Evolutionary conservation across 2,329 filamentous ascomycete genomes (phyloP).

Genomic region (Diaporthe sp.): DNA sequence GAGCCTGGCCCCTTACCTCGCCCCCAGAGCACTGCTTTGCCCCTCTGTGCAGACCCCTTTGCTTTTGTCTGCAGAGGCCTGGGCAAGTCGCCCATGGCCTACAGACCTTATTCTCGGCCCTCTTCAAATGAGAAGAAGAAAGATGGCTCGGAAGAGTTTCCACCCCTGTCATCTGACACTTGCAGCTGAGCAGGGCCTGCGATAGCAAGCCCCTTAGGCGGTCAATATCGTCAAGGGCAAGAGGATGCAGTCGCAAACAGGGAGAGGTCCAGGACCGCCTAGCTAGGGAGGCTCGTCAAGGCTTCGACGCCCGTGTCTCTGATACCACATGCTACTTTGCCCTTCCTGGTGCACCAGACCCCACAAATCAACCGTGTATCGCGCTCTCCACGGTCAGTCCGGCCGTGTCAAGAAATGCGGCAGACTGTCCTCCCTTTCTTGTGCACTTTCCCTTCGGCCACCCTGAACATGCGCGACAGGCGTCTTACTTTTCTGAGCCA

Average conservation of each 20-base stretch:
- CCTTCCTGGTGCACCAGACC: constrained; percentile 38
- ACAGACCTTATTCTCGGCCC: neutral
- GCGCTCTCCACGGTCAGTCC: constrained; percentile 33
- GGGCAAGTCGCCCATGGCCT: constrained; percentile 9
- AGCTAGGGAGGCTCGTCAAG: constrained; percentile 37
- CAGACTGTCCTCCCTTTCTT: constrained; percentile 38
- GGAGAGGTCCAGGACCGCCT: constrained; percentile 35
- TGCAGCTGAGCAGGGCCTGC: constrained; percentile 28
- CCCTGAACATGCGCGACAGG: constrained; percentile 41
- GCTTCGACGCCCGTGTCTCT: constrained; percentile 38
- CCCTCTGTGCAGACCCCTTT: constrained; percentile 33
- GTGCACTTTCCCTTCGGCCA: constrained; percentile 20
- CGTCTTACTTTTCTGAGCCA: constrained; percentile 43
- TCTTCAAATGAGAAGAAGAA: constrained; percentile 18
- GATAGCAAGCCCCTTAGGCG: constrained; percentile 23
- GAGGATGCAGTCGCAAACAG: constrained; percentile 33
- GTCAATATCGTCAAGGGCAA: constrained; percentile 20
- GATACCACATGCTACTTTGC: constrained; percentile 37
- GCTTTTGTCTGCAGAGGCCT: constrained; percentile 21
- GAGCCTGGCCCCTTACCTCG: constrained; percentile 19
- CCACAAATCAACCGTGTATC: constrained; percentile 36
- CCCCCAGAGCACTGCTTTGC: constrained; percentile 21
- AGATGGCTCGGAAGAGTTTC: constrained; percentile 20
- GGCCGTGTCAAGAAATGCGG: constrained; percentile 41
- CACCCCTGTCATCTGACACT: constrained; percentile 33